These are phyloP conservation scores for Fraxinus baroniana DNA, from an alignment of 305 asterid genomes.

Conservation along the genomic window DNA sequence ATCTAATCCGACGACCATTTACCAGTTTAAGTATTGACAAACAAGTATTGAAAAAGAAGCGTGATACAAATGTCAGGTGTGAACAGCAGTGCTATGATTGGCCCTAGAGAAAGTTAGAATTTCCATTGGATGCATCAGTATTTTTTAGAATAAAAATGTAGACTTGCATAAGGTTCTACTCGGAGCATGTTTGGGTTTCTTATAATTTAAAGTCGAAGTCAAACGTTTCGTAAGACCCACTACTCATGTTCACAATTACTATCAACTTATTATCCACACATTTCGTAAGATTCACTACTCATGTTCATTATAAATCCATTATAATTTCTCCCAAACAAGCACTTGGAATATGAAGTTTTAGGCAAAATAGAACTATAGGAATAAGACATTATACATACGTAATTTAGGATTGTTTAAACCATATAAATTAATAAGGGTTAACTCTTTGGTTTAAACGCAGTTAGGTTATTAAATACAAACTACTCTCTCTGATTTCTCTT, in stretches of 20 bases:
- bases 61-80: neutral
- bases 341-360: neutral
- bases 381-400: neutral
- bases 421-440: neutral
- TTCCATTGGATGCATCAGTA: neutral
- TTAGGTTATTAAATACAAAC: neutral
- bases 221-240: too few species aligned
- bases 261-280: neutral
- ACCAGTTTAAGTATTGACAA: neutral
- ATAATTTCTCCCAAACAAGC: neutral
- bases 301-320: neutral
- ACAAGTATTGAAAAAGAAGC: neutral
- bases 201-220: neutral
- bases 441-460: neutral
- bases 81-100: neutral
- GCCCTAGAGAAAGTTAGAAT: neutral
- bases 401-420: neutral
- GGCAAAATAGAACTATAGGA: neutral
- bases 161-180: neutral
- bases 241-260: neutral
- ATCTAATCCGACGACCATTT: neutral
- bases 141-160: neutral
- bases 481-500: too few species aligned
- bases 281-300: neutral
- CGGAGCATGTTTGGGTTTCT: neutral